A percentile compares a stretch with the other conserved stretches of the same genome.
Conservation (phyloP, 1,139 yeast species). For the Suhomyces bolitotheri region DNA sequence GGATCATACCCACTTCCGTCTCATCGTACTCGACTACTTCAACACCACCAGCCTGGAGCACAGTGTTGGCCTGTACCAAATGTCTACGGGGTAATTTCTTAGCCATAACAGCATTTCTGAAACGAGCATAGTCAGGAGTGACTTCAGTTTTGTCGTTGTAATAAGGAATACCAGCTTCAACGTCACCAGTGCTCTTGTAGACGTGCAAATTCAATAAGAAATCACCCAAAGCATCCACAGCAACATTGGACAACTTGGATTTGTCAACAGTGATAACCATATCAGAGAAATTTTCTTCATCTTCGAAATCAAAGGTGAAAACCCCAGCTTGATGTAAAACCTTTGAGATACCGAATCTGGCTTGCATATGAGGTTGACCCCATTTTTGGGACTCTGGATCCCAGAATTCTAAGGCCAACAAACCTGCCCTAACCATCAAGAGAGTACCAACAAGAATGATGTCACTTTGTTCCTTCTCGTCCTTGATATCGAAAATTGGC, state of each 20-base stretch:
- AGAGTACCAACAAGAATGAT: constrained; percentile 67
- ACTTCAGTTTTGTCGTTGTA: constrained; percentile 70
- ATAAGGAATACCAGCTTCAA: constrained; percentile 59
- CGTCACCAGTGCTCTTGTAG: constrained; percentile 76
- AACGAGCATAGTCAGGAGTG: constrained; percentile 58
- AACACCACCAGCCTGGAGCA: constrained; percentile 42
- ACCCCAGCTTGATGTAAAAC: constrained; percentile 71
- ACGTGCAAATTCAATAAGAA: constrained; percentile 73
- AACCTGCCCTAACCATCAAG: constrained; percentile 86
- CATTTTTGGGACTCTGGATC: constrained; percentile 78
- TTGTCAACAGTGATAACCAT: constrained; percentile 60
- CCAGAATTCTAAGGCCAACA: constrained; percentile 80
- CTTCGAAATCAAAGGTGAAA: constrained; percentile 51
- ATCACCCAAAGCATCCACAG: constrained; percentile 72
- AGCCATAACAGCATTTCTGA: constrained; percentile 64
- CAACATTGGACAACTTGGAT: constrained; percentile 61
- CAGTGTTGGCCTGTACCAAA: constrained; percentile 78
- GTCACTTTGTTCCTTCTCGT: constrained; percentile 58
- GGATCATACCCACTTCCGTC: constrained; percentile 73
- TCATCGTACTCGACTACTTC: constrained; percentile 71
- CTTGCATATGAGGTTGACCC: constrained; percentile 98
- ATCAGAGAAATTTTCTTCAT: constrained; percentile 54
- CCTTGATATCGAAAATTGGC: constrained; percentile 67
- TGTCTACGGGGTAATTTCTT: constrained; percentile 84
- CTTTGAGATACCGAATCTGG: constrained; percentile 81